phyloP scores from a whole-genome alignment of 768 basidiomycete species.

The Termitomyces sp. region DNA sequence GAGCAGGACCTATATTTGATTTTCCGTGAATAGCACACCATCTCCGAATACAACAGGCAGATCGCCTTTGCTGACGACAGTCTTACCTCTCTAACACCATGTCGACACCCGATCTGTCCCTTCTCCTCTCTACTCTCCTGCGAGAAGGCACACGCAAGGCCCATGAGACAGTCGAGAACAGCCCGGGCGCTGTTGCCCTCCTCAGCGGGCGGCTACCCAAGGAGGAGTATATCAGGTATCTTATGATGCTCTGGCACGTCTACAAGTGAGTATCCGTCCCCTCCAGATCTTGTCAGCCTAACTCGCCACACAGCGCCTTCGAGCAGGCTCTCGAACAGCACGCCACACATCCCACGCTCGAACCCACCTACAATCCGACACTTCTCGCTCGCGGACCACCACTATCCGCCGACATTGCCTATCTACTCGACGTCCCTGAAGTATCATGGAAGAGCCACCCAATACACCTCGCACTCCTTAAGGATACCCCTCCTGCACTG shows the following conservation, averaged over 20 bases:
- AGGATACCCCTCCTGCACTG: conserved; percentile 48
- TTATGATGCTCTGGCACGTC: conserved; percentile 78
- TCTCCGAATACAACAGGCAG: background rate
- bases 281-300: background rate
- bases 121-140: conserved; percentile 46
- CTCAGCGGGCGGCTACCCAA: conserved; percentile 56
- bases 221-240: conserved; percentile 66
- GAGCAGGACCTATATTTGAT: background rate
- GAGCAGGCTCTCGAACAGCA: conserved; percentile 59
- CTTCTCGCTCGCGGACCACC: conserved; percentile 60
- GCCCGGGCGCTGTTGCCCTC: conserved; percentile 55
- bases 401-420: conserved; percentile 66
- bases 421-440: conserved; percentile 53
- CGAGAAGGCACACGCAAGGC: conserved; percentile 47
- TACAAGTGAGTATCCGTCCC: conserved; percentile 59
- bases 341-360: conserved; percentile 58
- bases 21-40: background rate
- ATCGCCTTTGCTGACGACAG: background rate
- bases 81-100: conserved; percentile 27
- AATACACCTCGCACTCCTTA: conserved; percentile 44
- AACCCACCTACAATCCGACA: conserved; percentile 69
- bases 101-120: conserved; percentile 37
- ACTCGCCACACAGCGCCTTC: conserved; percentile 39
- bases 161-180: conserved; percentile 59
- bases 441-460: conserved; percentile 57